Conservation (phyloP, 345 rosid species). For the Trapa incisa region DNA sequence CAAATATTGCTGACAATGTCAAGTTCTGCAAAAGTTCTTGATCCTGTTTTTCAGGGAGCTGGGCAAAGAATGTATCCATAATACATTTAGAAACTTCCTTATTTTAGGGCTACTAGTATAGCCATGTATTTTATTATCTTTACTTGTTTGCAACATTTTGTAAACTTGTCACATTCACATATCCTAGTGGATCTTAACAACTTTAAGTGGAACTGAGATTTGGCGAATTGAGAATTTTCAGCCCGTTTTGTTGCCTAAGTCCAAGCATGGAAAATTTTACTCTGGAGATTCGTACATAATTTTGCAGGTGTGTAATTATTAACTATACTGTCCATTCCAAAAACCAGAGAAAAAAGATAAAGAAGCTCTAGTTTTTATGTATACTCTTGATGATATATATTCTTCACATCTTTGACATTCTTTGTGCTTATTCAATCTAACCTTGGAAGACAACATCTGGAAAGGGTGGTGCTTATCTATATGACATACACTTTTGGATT, state of each 20-base stretch:
- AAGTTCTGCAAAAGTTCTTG: conserved; percentile 54
- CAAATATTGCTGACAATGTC: conserved; percentile 38
- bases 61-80: conserved; percentile 94
- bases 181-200: conserved; percentile 43
- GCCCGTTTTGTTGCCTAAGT: conserved; percentile 70
- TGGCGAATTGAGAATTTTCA: conserved; percentile 98
- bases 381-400: neutral
- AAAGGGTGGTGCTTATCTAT: conserved; percentile 75
- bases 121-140: too few relatives aligned
- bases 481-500: conserved; percentile 94
- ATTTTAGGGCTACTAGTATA: neutral
- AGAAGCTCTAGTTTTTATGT: neutral
- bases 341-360: neutral
- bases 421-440: neutral
- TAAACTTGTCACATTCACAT: conserved; percentile 1
- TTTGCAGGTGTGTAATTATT: conserved; percentile 48
- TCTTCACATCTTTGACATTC: neutral
- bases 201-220: conserved; percentile 75
- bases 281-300: conserved; percentile 90
- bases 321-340: neutral
- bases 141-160: too few relatives aligned
- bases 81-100: neutral
- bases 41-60: conserved; percentile 93
- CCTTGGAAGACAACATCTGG: conserved; percentile 58
- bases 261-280: conserved; percentile 90